Conservation (phyloP, 768 basidiomycete species). For the Trametes meyenii region DNA sequence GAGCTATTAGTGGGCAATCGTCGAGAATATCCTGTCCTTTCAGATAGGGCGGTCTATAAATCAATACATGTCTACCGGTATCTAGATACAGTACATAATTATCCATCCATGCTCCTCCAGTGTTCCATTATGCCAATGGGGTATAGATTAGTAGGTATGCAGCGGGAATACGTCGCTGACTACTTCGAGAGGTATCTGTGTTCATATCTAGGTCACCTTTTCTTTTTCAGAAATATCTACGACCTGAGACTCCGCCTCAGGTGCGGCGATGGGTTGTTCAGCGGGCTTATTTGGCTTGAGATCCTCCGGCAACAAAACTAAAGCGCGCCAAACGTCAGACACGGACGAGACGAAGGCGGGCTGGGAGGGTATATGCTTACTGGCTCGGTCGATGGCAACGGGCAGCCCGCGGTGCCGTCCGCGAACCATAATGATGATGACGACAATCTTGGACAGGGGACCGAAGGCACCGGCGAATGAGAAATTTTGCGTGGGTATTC, state of each 20-base stretch:
- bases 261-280: neutral
- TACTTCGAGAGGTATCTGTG: neutral
- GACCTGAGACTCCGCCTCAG: neutral
- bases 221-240: constrained; percentile 3
- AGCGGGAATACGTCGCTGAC: neutral
- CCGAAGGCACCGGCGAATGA: constrained; percentile 65
- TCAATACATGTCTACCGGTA: neutral
- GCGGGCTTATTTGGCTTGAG: constrained; percentile 12
- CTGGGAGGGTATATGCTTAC: constrained; percentile 36
- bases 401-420: constrained; percentile 74
- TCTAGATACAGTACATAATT: neutral
- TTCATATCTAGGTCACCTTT: neutral
- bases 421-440: constrained; percentile 78
- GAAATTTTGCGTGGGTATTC: constrained; percentile 59
- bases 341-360: neutral
- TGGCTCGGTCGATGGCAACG: constrained; percentile 67
- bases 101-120: neutral
- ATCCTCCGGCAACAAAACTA: constrained; percentile 27
- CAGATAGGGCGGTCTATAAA: neutral
- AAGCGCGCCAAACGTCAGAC: neutral
- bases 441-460: constrained; percentile 70
- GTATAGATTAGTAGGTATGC: constrained; percentile 1
- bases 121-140: neutral
- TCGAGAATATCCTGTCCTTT: too few relatives aligned
- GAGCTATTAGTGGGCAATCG: too few relatives aligned